Conservation (phyloP, 257 asterid genomes). For the Solanum pinnatisectum region DNA sequence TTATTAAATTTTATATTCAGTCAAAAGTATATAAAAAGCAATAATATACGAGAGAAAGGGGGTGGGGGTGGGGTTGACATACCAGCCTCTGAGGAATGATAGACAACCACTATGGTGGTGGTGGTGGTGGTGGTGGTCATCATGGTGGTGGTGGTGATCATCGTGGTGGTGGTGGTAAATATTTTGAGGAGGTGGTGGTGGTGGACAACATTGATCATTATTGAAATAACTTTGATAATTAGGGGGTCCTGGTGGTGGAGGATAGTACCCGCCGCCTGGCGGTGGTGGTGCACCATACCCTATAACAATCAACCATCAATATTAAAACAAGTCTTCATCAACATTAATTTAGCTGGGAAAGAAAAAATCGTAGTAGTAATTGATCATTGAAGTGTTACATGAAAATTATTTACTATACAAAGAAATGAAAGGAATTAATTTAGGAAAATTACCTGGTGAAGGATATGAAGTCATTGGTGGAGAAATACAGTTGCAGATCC, state of each 20-base stretch:
- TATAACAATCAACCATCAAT: not conserved
- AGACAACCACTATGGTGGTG: not conserved
- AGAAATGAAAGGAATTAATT: not conserved
- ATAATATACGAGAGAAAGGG: too few species aligned
- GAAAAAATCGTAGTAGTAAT: not conserved
- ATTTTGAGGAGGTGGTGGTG: not conserved
- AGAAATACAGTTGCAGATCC: not conserved
- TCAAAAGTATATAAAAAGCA: not conserved
- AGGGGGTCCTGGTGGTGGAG: not conserved
- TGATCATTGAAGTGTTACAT: not conserved
- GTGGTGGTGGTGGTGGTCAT: not conserved
- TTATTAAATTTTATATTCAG: not conserved
- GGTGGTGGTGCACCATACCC: not conserved
- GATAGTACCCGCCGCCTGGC: not conserved
- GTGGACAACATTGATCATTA: not conserved
- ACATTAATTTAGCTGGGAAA: not conserved
- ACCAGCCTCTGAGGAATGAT: not conserved
- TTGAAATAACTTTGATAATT: not conserved
- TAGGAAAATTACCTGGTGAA: not conserved
- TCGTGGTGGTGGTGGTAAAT: not conserved
- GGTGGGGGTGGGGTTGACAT: not conserved
- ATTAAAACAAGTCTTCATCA: not conserved
- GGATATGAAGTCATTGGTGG: not conserved
- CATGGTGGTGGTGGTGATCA: not conserved
- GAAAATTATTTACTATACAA: not conserved